These are phyloP conservation scores for Backusella morwellensis DNA, from an alignment of 192 early-diverging fungal genomes.

Conservation along the genomic window DNA sequence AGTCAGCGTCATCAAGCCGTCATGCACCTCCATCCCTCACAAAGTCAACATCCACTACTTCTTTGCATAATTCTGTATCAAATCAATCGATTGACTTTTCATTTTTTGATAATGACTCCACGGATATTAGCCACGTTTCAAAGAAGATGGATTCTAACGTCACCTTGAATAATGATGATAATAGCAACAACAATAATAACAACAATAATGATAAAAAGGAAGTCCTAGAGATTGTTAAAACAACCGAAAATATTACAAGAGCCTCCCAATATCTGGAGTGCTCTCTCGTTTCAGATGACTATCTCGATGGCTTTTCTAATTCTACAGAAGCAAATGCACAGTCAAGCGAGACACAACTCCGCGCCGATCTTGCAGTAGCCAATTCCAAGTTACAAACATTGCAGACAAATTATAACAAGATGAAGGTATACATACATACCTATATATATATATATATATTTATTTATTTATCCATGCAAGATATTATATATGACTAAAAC, in stretches of 20 bases:
- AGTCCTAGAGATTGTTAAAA: background rate
- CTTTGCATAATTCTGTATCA: background rate
- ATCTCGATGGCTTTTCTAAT: background rate
- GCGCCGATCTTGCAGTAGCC: conserved; percentile 16
- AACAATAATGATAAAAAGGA: conserved; percentile 1
- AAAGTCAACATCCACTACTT: conserved; percentile 1
- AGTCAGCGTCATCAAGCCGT: background rate
- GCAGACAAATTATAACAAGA: conserved; percentile 29
- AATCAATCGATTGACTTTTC: conserved; percentile 1
- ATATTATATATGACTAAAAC: background rate
- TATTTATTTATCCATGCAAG: background rate
- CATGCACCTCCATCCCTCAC: background rate
- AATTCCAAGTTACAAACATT: conserved; percentile 24
- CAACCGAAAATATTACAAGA: conserved; percentile 11
- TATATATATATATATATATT: background rate
- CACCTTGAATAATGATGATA: background rate
- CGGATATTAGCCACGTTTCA: conserved; percentile 30
- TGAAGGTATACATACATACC: background rate
- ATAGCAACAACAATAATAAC: background rate
- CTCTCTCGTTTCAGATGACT: conserved; percentile 6
- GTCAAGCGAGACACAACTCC: background rate
- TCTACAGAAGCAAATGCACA: background rate
- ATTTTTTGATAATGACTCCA: conserved; percentile 37
- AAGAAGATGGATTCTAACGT: conserved; percentile 31
- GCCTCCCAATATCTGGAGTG: conserved; percentile 19